Evolutionary conservation across 345 rosid genomes (phyloP).

Genomic region (Acer negundo): DNA sequence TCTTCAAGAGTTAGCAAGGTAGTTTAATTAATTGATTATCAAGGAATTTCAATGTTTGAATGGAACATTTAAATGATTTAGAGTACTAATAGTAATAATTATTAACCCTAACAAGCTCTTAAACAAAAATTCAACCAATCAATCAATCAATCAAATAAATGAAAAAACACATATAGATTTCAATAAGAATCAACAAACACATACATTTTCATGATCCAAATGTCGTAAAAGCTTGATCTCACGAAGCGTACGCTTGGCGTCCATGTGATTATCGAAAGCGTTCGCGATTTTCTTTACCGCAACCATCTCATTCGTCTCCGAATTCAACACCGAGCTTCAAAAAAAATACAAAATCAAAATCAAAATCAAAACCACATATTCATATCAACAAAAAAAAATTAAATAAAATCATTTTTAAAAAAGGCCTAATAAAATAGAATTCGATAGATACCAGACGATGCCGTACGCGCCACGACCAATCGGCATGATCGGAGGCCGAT

Average conservation of each 20-base stretch:
- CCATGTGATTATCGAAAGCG: constrained; percentile 96
- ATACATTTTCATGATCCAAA: constrained; percentile 94
- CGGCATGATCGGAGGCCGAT: constrained; percentile 88
- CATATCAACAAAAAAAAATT: background rate
- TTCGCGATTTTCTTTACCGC: constrained; percentile 96
- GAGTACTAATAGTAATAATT: background rate
- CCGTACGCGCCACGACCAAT: constrained; percentile 99
- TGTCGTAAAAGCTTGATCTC: constrained; percentile 97
- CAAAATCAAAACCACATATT: background rate
- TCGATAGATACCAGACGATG: constrained; percentile 79
- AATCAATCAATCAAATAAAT: background rate
- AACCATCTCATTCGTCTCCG: constrained; percentile 92
- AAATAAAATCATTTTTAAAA: too few relatives aligned
- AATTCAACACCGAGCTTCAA: constrained; percentile 83
- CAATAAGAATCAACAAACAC: constrained; percentile 6
- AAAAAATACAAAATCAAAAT: background rate
- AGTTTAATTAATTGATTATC: background rate
- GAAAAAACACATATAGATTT: background rate
- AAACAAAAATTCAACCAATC: background rate
- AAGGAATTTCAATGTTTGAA: background rate
- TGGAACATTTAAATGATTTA: background rate
- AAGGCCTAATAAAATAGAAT: background rate
- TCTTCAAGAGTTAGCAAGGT: background rate
- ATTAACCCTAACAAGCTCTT: background rate
- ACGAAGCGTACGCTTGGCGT: constrained; percentile 96